phyloP scores from a whole-genome alignment of 768 basidiomycete species.

The Asterophora parasitica region DNA sequence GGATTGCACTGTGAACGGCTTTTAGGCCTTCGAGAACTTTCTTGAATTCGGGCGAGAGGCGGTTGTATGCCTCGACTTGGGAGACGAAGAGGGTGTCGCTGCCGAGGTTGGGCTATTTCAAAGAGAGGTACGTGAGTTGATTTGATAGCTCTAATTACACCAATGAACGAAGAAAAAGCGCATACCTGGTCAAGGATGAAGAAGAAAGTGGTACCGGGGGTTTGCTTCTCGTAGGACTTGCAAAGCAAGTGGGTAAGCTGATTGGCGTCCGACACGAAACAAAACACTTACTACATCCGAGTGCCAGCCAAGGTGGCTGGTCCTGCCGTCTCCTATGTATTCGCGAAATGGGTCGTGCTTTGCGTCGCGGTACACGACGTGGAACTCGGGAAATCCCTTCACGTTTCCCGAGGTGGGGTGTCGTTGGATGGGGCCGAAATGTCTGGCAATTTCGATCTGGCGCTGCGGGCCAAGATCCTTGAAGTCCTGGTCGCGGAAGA shows the following conservation, averaged over 20 bases:
- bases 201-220: conserved; percentile 54
- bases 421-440: conserved; percentile 42
- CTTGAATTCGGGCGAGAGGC: conserved; percentile 53
- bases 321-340: conserved; percentile 37
- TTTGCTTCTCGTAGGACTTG: conserved; percentile 51
- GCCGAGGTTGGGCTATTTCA: conserved; percentile 28
- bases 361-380: conserved; percentile 53
- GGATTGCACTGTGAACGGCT: conserved; percentile 52
- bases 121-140: conserved; percentile 1
- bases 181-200: conserved; percentile 40
- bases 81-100: conserved; percentile 57
- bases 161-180: too few relatives aligned
- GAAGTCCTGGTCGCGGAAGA: conserved; percentile 60
- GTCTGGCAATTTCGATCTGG: conserved; percentile 49
- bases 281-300: conserved; percentile 45
- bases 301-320: conserved; percentile 44
- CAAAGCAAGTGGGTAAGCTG: background rate
- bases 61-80: conserved; percentile 55
- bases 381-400: conserved; percentile 54
- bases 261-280: background rate
- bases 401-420: conserved; percentile 49
- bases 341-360: conserved; percentile 38
- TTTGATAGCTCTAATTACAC: too few relatives aligned
- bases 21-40: conserved; percentile 52
- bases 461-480: conserved; percentile 49